A percentile compares a stretch with the other conserved stretches of the same genome.
These are phyloP conservation scores for Lithospermum erythrorhizon DNA, from an alignment of 257 asterid species.

Conservation along the genomic window DNA sequence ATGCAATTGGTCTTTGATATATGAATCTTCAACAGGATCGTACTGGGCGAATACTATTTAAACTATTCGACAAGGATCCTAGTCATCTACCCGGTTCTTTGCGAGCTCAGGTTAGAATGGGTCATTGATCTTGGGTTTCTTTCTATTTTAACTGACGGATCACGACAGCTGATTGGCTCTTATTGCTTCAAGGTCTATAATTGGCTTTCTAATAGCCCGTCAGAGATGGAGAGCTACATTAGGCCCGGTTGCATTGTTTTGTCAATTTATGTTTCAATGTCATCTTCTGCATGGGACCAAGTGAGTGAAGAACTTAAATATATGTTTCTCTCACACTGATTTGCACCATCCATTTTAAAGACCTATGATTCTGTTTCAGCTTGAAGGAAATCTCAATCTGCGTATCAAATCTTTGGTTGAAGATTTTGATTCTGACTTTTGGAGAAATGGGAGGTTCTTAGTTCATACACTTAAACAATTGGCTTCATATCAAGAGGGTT, in stretches of 20 bases:
- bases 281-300: conserved; percentile 60
- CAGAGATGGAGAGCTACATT: conserved; percentile 93
- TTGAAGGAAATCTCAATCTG: conserved; percentile 51
- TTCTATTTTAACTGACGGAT: not conserved
- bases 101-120: conserved; percentile 48
- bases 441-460: conserved; percentile 62
- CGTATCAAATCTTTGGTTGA: conserved; percentile 42
- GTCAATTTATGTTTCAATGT: conserved; percentile 68
- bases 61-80: conserved; percentile 93
- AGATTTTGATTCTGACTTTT: conserved; percentile 45
- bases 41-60: conserved; percentile 70
- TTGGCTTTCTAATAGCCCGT: conserved; percentile 83
- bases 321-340: not conserved
- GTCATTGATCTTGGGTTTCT: conserved; percentile 5
- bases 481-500: conserved; percentile 59
- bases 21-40: conserved; percentile 49
- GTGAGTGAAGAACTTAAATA: conserved; percentile 37
- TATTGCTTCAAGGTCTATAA: conserved; percentile 38
- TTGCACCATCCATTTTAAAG: conserved; percentile 11
- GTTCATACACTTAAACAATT: conserved; percentile 46
- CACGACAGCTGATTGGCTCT: not conserved
- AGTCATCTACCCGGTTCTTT: conserved; percentile 75
- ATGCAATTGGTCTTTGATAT: not conserved
- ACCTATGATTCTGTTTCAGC: conserved; percentile 29
- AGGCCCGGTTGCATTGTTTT: conserved; percentile 85